phyloP scores from a whole-genome alignment of 106 monocot genomes.

The Ottelia alismoides region DNA sequence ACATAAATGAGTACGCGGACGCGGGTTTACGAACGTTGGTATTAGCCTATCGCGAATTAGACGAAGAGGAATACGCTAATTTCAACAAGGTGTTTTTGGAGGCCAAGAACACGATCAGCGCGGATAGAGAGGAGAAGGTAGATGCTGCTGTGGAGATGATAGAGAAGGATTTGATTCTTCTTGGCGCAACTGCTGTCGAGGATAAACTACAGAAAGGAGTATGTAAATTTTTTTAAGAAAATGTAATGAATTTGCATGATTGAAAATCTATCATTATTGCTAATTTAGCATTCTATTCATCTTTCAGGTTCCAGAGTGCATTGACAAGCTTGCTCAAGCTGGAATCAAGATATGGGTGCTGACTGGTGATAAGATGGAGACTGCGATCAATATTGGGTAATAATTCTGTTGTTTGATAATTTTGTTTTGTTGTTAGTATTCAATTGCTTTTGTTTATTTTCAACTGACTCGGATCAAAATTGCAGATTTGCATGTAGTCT shows the following conservation, averaged over 20 bases:
- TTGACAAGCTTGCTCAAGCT: slow-evolving; percentile 89
- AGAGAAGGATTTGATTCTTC: slow-evolving; percentile 45
- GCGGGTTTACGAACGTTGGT: slow-evolving; percentile 52
- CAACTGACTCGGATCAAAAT: too few species aligned
- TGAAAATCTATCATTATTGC: too few species aligned
- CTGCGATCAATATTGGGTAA: slow-evolving; percentile 90
- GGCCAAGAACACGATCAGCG: slow-evolving; percentile 42
- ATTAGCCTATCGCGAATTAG: slow-evolving; percentile 36
- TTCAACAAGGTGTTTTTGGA: slow-evolving; percentile 34
- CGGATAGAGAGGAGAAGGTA: slow-evolving; percentile 29
- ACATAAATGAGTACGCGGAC: slow-evolving; percentile 49
- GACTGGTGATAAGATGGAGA: slow-evolving; percentile 92
- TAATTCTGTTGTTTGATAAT: background rate
- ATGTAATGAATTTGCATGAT: too few species aligned
- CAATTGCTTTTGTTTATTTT: too few species aligned
- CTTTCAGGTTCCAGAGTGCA: slow-evolving; percentile 67
- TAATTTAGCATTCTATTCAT: too few species aligned
- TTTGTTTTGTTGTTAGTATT: too few species aligned
- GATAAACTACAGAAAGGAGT: slow-evolving; percentile 63
- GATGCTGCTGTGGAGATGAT: slow-evolving; percentile 45
- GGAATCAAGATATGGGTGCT: slow-evolving; percentile 91
- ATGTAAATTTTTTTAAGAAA: slow-evolving; percentile 1
- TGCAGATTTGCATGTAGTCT: too few species aligned
- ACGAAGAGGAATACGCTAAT: slow-evolving; percentile 29
- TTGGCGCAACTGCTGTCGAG: slow-evolving; percentile 67